Conservation (phyloP, 2,329 filamentous ascomycete species). For the Sclerotinia trifoliorum region DNA sequence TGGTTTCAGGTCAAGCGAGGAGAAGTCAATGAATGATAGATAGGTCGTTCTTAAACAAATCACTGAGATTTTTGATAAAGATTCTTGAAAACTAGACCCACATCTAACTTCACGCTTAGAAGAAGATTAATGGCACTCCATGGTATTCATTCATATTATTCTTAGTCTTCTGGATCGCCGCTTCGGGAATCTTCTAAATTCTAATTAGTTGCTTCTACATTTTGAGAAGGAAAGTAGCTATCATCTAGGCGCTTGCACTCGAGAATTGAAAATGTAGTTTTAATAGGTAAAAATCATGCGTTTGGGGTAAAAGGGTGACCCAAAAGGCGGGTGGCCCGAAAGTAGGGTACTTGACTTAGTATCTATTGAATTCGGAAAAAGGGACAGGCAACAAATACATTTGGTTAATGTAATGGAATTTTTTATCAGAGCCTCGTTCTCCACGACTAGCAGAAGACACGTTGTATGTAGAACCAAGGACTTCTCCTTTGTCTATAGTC, state of each 20-base stretch:
- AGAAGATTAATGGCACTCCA: not conserved
- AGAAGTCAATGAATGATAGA: not conserved
- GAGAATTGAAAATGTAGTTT: not conserved
- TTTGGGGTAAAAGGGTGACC: too few species aligned
- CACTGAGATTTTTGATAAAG: too few species aligned
- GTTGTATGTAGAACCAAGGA: not conserved
- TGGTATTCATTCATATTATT: not conserved
- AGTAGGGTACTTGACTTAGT: too few species aligned
- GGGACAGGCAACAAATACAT: too few species aligned
- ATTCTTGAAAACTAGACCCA: too few species aligned
- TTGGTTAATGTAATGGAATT: not conserved
- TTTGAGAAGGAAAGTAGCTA: not conserved
- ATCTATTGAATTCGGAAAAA: not conserved
- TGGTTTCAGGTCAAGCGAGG: not conserved
- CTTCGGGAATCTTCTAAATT: not conserved
- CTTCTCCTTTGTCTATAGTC: not conserved
- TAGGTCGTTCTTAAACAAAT: not conserved
- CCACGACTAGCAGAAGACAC: not conserved
- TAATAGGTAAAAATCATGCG: too few species aligned
- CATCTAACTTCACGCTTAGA: not conserved
- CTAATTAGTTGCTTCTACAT: not conserved
- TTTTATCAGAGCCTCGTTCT: not conserved
- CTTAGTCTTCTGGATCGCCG: not conserved
- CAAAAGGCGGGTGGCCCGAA: too few species aligned
- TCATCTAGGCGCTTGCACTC: not conserved